Conservation (phyloP, 2,329 filamentous ascomycete genomes). For the Calcarisporium arbuscula region DNA sequence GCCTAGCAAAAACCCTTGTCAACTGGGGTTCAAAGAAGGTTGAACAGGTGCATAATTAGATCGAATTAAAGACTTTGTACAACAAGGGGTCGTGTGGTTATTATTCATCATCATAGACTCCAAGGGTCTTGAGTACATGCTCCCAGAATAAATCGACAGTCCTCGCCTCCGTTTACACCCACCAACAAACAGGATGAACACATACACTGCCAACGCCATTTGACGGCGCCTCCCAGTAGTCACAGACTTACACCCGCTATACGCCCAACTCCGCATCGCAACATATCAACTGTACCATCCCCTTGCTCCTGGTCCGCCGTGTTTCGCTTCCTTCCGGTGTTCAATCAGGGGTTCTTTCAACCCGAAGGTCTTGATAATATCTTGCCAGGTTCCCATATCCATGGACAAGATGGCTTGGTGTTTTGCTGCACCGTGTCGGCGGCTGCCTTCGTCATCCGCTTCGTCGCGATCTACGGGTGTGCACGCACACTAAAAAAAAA, state of each 20-base stretch:
- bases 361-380: constrained; percentile 68
- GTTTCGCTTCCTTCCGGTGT: constrained; percentile 60
- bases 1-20: too few relatives aligned
- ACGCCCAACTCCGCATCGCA: background rate
- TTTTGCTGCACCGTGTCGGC: constrained; percentile 51
- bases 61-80: too few relatives aligned
- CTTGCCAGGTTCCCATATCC: constrained; percentile 77
- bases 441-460: constrained; percentile 38
- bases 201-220: background rate
- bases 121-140: background rate
- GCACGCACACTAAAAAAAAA: constrained; percentile 13
- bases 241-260: background rate
- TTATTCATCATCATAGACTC: background rate
- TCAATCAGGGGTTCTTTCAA: constrained; percentile 78
- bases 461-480: constrained; percentile 33
- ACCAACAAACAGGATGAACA: background rate
- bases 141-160: background rate
- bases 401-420: constrained; percentile 86
- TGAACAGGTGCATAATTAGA: too few relatives aligned
- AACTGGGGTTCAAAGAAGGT: too few relatives aligned
- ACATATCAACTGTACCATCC: constrained; percentile 61
- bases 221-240: background rate
- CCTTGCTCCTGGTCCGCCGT: constrained; percentile 44
- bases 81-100: too few relatives aligned
- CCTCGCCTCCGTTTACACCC: background rate